Conservation (phyloP, 768 basidiomycete genomes). For the Mycena galopus region DNA sequence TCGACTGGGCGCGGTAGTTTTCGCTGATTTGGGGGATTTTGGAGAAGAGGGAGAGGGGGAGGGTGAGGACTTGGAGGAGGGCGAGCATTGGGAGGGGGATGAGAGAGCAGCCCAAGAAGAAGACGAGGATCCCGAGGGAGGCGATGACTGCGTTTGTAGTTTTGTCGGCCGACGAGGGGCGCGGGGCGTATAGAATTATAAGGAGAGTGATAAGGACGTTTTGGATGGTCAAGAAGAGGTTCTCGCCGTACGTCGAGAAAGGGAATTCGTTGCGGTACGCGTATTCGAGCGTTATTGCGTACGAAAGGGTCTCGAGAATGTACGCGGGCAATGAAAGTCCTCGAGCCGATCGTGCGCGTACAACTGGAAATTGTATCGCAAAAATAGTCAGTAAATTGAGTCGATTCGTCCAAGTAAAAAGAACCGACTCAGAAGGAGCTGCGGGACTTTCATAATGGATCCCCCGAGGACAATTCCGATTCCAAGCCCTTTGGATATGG, state of each 20-base stretch:
- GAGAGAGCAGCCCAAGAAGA: conserved; percentile 54
- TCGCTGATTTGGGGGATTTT: conserved; percentile 94
- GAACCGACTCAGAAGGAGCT: conserved; percentile 81
- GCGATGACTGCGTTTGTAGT: conserved; percentile 44
- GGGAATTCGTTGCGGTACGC: conserved; percentile 89
- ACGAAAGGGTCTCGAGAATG: conserved; percentile 90
- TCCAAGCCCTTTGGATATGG: conserved; percentile 92
- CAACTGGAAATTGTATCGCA: conserved; percentile 66
- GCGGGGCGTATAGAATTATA: conserved; percentile 77
- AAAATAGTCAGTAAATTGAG: conserved; percentile 14
- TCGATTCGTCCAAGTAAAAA: neutral
- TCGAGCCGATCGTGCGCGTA: conserved; percentile 80
- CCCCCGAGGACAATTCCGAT: conserved; percentile 94
- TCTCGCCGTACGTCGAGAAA: conserved; percentile 98
- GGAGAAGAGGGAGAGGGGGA: conserved; percentile 92
- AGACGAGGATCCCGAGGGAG: conserved; percentile 55
- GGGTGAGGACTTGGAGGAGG: conserved; percentile 84
- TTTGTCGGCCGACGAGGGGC: conserved; percentile 44
- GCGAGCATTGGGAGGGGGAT: conserved; percentile 57
- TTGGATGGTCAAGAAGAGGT: conserved; percentile 92
- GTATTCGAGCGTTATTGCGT: conserved; percentile 91
- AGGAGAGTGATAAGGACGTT: conserved; percentile 91
- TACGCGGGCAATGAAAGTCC: conserved; percentile 92
- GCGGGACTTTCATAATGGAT: conserved; percentile 96
- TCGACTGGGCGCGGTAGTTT: conserved; percentile 81